A percentile compares a stretch with the other conserved stretches of the same genome.
Conservation (phyloP, 2,329 filamentous ascomycete genomes). For the Fusarium newnesense region DNA sequence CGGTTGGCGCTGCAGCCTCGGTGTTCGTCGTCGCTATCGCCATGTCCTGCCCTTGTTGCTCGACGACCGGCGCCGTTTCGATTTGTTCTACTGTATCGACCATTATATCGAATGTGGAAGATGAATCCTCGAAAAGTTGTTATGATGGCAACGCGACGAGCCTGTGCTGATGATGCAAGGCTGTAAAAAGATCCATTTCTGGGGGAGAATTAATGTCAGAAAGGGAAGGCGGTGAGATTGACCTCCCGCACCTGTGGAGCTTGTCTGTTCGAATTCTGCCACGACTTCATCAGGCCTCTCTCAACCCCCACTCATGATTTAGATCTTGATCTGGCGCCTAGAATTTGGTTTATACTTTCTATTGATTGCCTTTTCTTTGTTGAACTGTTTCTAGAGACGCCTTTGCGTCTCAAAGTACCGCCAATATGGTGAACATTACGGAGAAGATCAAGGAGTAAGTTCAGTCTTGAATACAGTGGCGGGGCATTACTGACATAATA, state of each 20-base stretch:
- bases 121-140: slow-evolving; percentile 14
- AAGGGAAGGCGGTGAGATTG: slow-evolving; percentile 45
- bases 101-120: slow-evolving; percentile 39
- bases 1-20: slow-evolving; percentile 59
- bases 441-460: slow-evolving; percentile 99
- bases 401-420: slow-evolving; percentile 40
- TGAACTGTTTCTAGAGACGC: slow-evolving; percentile 32
- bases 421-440: slow-evolving; percentile 97
- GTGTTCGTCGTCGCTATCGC: slow-evolving; percentile 52
- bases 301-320: slow-evolving; percentile 44
- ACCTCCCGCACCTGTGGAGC: slow-evolving; percentile 33
- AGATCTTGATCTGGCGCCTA: slow-evolving; percentile 26
- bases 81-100: slow-evolving; percentile 47
- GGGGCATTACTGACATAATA: slow-evolving; percentile 38
- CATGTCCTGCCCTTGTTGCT: slow-evolving; percentile 45
- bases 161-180: slow-evolving; percentile 41
- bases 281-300: slow-evolving; percentile 42
- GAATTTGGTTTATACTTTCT: slow-evolving; percentile 21
- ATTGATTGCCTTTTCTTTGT: slow-evolving; percentile 15
- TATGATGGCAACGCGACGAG: slow-evolving; percentile 40
- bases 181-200: slow-evolving; percentile 39
- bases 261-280: slow-evolving; percentile 38
- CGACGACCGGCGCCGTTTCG: slow-evolving; percentile 39
- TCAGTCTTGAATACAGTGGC: background rate
- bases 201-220: slow-evolving; percentile 26